Percentiles rank a stretch among this genome's conserved stretches.
phyloP scores from a whole-genome alignment of 306 rosid genomes.

The Neltuma alba region DNA sequence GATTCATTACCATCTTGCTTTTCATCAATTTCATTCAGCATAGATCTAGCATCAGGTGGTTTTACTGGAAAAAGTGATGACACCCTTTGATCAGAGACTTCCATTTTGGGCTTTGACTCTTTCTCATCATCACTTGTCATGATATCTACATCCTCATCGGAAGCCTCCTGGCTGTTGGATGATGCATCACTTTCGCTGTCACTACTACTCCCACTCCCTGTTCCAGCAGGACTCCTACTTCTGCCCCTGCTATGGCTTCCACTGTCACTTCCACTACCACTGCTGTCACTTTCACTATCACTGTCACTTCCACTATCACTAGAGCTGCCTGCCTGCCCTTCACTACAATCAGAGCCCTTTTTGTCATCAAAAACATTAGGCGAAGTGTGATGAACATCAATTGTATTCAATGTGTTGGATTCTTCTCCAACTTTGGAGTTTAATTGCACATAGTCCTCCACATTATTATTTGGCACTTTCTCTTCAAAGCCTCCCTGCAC shows the following conservation, averaged over 20 bases:
- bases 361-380: conserved; percentile 65
- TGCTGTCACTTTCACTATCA: conserved; percentile 90
- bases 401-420: conserved; percentile 51
- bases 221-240: conserved; percentile 75
- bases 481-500: conserved; percentile 56
- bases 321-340: conserved; percentile 74
- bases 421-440: conserved; percentile 59
- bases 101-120: conserved; percentile 64
- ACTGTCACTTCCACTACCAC: conserved; percentile 87
- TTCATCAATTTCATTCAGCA: conserved; percentile 58
- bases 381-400: conserved; percentile 59
- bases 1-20: conserved; percentile 69
- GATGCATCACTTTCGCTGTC: conserved; percentile 95
- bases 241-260: conserved; percentile 84
- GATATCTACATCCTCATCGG: conserved; percentile 96
- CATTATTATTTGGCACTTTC: conserved; percentile 48
- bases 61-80: conserved; percentile 52
- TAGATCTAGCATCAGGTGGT: conserved; percentile 59
- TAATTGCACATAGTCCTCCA: conserved; percentile 52
- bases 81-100: conserved; percentile 53
- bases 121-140: conserved; percentile 98
- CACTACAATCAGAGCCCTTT: conserved; percentile 69
- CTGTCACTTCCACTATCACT: conserved; percentile 89
- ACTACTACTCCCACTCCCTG: conserved; percentile 84
- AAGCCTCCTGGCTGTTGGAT: conserved; percentile 85